These are phyloP conservation scores for Lotus japonicus DNA, from an alignment of 306 rosid species.

Conservation along the genomic window DNA sequence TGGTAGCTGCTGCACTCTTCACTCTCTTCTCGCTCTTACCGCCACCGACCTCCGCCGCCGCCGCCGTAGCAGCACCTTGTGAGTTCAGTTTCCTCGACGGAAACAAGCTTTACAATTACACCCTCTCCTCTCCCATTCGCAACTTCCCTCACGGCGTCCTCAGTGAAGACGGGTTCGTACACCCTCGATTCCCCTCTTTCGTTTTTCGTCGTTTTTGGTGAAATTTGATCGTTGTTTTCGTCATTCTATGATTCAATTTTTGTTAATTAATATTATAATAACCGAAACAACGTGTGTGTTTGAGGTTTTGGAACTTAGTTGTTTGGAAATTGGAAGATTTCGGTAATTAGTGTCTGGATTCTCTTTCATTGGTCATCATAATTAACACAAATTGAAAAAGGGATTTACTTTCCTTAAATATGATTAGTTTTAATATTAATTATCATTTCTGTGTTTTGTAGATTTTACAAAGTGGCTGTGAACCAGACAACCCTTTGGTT, in stretches of 20 bases:
- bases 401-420: background rate
- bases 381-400: background rate
- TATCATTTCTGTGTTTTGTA: constrained; percentile 29
- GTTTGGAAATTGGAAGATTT: background rate
- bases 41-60: constrained; percentile 23
- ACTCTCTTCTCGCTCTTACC: constrained; percentile 34
- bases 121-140: constrained; percentile 59
- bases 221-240: background rate
- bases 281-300: background rate
- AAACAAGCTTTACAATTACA: constrained; percentile 60
- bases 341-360: background rate
- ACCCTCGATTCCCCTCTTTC: background rate
- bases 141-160: constrained; percentile 75
- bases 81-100: constrained; percentile 37
- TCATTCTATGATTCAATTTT: background rate
- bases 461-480: constrained; percentile 75
- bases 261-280: background rate
- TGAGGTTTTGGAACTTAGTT: constrained; percentile 4
- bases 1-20: constrained; percentile 22
- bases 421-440: background rate
- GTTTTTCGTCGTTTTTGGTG: background rate
- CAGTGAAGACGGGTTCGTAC: constrained; percentile 89
- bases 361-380: background rate
- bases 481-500: constrained; percentile 82
- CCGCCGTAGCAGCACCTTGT: constrained; percentile 32